Base-by-base conservation (phyloP, 768 basidiomycete genomes). In the Amanita subjunquillea region DNA sequence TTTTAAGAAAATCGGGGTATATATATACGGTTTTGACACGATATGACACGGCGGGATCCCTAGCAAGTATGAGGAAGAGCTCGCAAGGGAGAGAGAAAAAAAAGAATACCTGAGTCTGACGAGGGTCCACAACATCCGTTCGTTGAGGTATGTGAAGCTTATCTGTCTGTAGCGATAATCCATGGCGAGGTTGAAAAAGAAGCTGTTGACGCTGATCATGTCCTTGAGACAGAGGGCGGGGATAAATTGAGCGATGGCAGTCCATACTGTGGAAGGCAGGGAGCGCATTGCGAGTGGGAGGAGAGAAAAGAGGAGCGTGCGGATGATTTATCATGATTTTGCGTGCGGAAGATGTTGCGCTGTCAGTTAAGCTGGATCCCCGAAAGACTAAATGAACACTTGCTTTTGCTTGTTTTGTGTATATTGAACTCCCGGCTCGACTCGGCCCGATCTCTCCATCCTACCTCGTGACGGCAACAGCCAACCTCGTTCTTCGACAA, bases 121-220 rank as follows among this genome's bases (percentile, higher is more conserved):
- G 12, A 73, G 59, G 54, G 65, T 74, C 59, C 69, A 64, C 9
- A 74, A 37, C 72, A 76, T 75, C 39, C 65, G 66, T 50, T 67
- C 63, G 53, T 73, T 72, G 27, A 74, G 63, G 62, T 75, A 78
- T 2, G 74, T 71, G 56, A 78, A 75, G 59, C 72, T 74, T 58
- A 77, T 67, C 54, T 73, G 72, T 10, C 72, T 67, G 56, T 78
- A 78, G 12, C 75, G 66, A 44, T 61, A 69, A 55, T 76, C 72
- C 75, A 78, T 75, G 48, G 65, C 64, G 57, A 69, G 60, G 60
- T 71, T 55, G 62, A 67, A 65, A 62, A 72, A 68, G 41, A 62
- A 62, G 49, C 64, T 63, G 58, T 73, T 73, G 52, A 74, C 61
- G 50, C 57, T 58, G 57, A 67, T 61, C 51, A 74, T 67, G 36